These are phyloP conservation scores for Hypericum androsaemum DNA, from an alignment of 345 rosid species.

Conservation along the genomic window DNA sequence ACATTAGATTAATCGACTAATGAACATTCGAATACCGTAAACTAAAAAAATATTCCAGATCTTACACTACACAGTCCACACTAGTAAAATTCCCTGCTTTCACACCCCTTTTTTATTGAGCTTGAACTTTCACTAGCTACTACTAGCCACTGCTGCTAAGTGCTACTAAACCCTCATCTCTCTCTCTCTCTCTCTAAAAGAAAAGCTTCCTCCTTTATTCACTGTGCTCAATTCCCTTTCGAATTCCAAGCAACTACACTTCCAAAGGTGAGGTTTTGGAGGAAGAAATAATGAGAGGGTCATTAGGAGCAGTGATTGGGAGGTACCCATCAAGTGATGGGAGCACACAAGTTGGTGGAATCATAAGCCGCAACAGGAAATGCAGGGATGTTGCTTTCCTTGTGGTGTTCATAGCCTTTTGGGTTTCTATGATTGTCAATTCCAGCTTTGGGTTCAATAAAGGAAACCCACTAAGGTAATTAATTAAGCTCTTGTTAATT, in stretches of 20 bases:
- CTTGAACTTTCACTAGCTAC: too few relatives aligned
- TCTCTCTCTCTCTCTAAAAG: background rate
- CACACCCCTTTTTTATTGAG: background rate
- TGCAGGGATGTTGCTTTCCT: conserved; percentile 85
- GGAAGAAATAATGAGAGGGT: conserved; percentile 38
- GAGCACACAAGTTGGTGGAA: conserved; percentile 59
- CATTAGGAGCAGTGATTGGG: conserved; percentile 80
- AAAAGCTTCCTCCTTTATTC: background rate
- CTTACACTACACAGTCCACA: conserved; percentile 4
- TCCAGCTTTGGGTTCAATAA: conserved; percentile 95
- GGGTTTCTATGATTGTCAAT: conserved; percentile 97
- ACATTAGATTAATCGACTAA: too few relatives aligned
- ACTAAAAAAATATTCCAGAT: conserved; percentile 15
- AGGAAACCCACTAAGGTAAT: conserved; percentile 79
- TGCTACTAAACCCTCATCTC: background rate
- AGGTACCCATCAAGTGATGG: conserved; percentile 95
- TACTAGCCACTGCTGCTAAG: too few relatives aligned
- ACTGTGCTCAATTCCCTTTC: background rate
- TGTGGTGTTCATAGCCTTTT: conserved; percentile 70
- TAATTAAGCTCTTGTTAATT: background rate
- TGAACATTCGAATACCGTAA: too few relatives aligned
- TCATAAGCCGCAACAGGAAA: conserved; percentile 83
- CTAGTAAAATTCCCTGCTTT: conserved; percentile 3
- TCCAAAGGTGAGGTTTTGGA: background rate
- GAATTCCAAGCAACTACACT: background rate